Base-by-base conservation (phyloP, 805 yeast genomes). In the Ogataea wickerhamii region DNA sequence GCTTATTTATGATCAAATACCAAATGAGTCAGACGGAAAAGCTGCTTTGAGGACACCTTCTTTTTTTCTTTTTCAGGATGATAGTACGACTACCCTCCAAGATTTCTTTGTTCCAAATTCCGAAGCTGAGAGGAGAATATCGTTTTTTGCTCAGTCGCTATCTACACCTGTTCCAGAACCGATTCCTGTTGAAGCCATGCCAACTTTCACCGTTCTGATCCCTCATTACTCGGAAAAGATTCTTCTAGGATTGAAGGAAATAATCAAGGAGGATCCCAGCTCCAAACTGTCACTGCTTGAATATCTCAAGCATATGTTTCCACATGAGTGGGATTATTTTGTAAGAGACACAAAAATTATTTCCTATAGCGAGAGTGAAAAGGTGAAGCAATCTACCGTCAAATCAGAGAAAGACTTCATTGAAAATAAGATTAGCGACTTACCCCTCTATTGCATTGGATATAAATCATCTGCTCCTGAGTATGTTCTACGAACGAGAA, bases 301-400 rank as follows among this genome's bases (percentile, higher is more conserved):
- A 49, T 87, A 87, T 53, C 67, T 87, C 49, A 85, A 86, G 51
- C 74, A 74, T 37, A 66, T 87, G 37, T 78, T 82, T 53, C 80
- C 83, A 0, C 63, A 67, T 8, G 96, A 88, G 48, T 87, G 96
- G 96, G 76, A 75, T 5, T 73, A 76, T 38, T 88, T 85, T 67
- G 91, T 86, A 1, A 69, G 74, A 33, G 94, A 86, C 56, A 76
- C 89, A 0, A 85, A 84, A 52, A 58, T 78, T 19, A 60, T 82
- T 55, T 79, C 82, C 0, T 61, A 78, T 52, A 77, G 80, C 1
- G 73, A 70, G 45, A 79, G 74, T 48, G 70, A 41, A 28, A 43
- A 42, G 27, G 41, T 34, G 6, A 26, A 26, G 16, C 41, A 37
- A 10, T 48, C 51, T 29, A 70, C 68, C 22, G 66, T 59, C 3